Base-by-base conservation (phyloP, 257 asterid genomes). In the Echites panduratus region DNA sequence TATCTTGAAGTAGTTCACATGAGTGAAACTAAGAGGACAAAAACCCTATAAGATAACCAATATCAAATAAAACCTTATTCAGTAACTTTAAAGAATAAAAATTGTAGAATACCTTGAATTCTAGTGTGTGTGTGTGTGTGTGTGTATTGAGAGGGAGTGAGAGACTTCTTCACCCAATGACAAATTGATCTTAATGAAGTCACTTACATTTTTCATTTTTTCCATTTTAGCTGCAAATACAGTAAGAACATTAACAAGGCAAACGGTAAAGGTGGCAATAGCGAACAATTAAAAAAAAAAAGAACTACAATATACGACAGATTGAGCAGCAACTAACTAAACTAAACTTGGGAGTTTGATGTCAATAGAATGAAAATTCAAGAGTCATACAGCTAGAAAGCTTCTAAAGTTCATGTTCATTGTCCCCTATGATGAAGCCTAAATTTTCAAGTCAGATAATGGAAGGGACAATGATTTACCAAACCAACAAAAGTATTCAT, bases 281-380 rank as follows among this genome's bases (percentile, higher is more conserved):
- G 50, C 64, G 48, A 24, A 40, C 19, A 20, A 50, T 14, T 4
- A 16, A 50, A 50, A 12, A 12, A 19, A 64, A 73, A 35, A 73
- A 27, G 48, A 73, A 47, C 19, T n/a, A 8, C 27, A 11, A 24
- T 48, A 43, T 63, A 35, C 70, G 0, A 16, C 20, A 52, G 24
- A 52, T 10, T 9, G 29, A 73, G 65, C 62, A 69, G 27, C 32
- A 20, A n/a, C n/a, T n/a, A 52, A 20, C 17, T 45, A 72, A n/a
- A 29, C 66, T 63, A 43, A 50, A 48, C 54, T 65, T 13, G 14
- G 68, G 53, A 44, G 62, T 54, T 63, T 38, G 57, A 74, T 6
- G 58, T n/a, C n/a, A 29, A 32, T 32, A 7, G 57, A 52, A 50
- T 19, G n/a, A 20, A 62, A 44, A 12, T 29, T 24, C 35, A 14